Conservation (phyloP, 176 grass and related monocot genomes). For the Juncus inflexus region DNA sequence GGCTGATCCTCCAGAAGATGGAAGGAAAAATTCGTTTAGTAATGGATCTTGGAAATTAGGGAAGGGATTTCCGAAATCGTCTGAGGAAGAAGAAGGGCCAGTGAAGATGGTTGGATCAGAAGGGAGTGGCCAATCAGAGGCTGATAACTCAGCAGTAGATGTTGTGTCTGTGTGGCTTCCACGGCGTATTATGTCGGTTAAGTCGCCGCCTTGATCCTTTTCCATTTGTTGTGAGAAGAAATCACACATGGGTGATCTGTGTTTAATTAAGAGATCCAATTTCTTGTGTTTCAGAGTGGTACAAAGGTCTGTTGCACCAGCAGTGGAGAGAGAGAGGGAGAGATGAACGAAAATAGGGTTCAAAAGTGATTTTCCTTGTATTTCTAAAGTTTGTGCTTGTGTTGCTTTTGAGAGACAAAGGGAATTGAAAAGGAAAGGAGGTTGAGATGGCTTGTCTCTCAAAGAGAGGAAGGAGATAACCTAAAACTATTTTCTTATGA, state of each 20-base stretch:
- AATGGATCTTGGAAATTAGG: slow-evolving; percentile 51
- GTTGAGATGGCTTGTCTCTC: slow-evolving; percentile 43
- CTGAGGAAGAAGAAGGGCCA: slow-evolving; percentile 29
- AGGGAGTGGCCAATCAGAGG: slow-evolving; percentile 36
- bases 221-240: slow-evolving; percentile 66
- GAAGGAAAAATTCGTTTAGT: slow-evolving; percentile 34
- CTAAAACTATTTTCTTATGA: too few species aligned
- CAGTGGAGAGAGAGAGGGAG: background rate
- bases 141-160: slow-evolving; percentile 20
- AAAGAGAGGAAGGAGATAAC: slow-evolving; percentile 8
- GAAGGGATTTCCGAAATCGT: slow-evolving; percentile 52
- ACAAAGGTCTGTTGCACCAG: background rate
- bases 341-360: slow-evolving; percentile 3
- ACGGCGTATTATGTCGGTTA: slow-evolving; percentile 63
- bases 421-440: slow-evolving; percentile 38
- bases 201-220: slow-evolving; percentile 57
- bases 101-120: slow-evolving; percentile 32
- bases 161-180: slow-evolving; percentile 32
- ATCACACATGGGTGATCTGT: slow-evolving; percentile 59
- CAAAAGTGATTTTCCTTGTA: background rate
- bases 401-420: slow-evolving; percentile 42
- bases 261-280: slow-evolving; percentile 5
- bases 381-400: slow-evolving; percentile 19
- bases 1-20: slow-evolving; percentile 17
- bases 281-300: background rate